Evolutionary conservation across 495 filamentous ascomycete species (phyloP).

Genomic region (Podospora comata): DNA sequence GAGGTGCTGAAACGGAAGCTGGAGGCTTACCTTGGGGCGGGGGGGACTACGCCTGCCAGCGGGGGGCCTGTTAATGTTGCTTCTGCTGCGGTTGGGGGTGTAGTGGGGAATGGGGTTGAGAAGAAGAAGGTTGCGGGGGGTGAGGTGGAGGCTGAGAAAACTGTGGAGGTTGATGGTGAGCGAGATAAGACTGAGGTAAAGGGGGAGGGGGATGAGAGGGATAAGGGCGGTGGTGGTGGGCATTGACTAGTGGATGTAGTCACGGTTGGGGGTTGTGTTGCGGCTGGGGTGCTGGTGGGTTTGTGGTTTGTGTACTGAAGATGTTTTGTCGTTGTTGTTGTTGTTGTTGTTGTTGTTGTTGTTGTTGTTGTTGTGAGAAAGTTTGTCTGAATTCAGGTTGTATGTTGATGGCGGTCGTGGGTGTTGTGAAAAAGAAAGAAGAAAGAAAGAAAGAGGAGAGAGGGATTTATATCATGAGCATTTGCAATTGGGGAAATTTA

Average conservation of each 20-base stretch:
- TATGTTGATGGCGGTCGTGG: not conserved
- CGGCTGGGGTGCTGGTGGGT: not conserved
- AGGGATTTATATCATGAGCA: too few relatives aligned
- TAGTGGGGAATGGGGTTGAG: not conserved
- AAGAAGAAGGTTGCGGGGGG: not conserved
- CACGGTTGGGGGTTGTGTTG: not conserved
- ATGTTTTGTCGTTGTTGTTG: not conserved
- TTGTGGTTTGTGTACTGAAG: not conserved
- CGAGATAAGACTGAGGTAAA: too few relatives aligned
- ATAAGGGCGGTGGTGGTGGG: too few relatives aligned
- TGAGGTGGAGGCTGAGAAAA: not conserved
- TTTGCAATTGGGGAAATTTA: too few relatives aligned
- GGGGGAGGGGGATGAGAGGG: too few relatives aligned
- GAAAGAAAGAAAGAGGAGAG: too few relatives aligned
- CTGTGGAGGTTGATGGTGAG: not conserved
- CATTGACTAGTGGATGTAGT: not conserved
- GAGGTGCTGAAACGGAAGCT: slow-evolving; percentile 71
- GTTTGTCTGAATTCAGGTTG: not conserved
- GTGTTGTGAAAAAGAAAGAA: not conserved
- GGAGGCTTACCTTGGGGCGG: slow-evolving; percentile 55
- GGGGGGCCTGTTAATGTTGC: not conserved
- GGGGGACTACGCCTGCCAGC: not conserved
- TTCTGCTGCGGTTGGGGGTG: not conserved
- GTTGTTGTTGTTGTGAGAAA: too few relatives aligned
- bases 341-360: too few relatives aligned